Conservation (phyloP, 2,329 filamentous ascomycete species). For the Botrytis fragariae region DNA sequence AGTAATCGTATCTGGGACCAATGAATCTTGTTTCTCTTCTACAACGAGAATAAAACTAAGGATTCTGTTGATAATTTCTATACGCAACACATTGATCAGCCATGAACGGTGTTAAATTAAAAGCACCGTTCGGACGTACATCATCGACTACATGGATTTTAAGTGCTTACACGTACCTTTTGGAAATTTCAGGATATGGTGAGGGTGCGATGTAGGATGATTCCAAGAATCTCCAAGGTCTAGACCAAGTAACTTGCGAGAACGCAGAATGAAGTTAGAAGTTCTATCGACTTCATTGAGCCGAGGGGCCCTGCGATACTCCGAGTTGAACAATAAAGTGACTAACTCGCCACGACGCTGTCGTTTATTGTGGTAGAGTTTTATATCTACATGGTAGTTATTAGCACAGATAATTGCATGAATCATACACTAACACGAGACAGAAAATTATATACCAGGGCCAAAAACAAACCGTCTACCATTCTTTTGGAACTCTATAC, state of each 20-base stretch:
- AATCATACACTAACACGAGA: too few relatives aligned
- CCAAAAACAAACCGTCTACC: background rate
- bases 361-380: background rate
- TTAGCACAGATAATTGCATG: background rate
- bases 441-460: background rate
- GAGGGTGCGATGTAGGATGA: background rate
- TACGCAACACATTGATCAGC: background rate
- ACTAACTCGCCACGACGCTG: background rate
- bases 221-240: background rate
- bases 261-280: background rate
- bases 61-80: background rate
- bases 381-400: background rate
- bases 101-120: background rate
- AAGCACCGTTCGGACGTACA: accelerated
- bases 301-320: background rate
- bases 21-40: background rate
- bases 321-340: background rate
- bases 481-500: background rate
- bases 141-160: background rate
- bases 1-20: background rate
- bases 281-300: background rate
- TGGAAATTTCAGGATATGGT: background rate
- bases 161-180: background rate
- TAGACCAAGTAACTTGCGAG: background rate
- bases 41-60: background rate